These are phyloP conservation scores for Kitagawia praeruptora DNA, from an alignment of 129 eudicot species.

Conservation along the genomic window DNA sequence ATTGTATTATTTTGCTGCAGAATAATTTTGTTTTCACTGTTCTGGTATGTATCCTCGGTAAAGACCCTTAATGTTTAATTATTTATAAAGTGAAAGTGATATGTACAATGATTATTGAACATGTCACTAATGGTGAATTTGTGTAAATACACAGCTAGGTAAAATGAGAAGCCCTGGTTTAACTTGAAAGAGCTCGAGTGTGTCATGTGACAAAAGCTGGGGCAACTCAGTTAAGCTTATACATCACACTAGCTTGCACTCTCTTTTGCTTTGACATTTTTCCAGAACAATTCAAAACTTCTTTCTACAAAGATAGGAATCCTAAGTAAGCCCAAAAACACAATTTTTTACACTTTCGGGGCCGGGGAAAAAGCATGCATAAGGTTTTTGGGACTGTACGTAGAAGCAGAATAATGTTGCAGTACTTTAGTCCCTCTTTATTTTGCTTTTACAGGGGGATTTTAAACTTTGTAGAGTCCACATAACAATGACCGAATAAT, in stretches of 20 bases:
- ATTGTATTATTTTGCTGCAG: no score
- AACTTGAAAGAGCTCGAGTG: neutral
- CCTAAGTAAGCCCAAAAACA: no score
- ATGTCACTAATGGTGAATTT: no score
- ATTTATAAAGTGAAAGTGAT: no score
- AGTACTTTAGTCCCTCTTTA: constrained; percentile 5
- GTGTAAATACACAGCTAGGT: no score
- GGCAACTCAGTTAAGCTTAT: constrained; percentile 23
- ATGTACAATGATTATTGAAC: no score
- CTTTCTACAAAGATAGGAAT: neutral
- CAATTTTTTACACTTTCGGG: neutral
- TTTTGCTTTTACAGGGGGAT: neutral
- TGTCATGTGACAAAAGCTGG: constrained; percentile 29
- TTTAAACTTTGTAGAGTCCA: constrained; percentile 20
- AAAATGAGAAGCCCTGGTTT: neutral
- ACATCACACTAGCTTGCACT: constrained; percentile 19
- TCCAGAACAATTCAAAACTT: constrained; percentile 16
- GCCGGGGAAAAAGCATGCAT: no score
- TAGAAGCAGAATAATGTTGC: constrained; percentile 4
- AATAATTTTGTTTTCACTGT: no score
- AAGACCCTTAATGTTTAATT: no score
- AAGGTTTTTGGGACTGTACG: neutral
- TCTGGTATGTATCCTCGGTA: no score
- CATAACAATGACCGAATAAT: constrained; percentile 15
- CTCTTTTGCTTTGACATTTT: constrained; percentile 20